Evolutionary conservation across 148 eudicot genomes (phyloP), one percentile per base, ranked within the genome.

Genomic region (Rhododendron ovatum): DNA sequence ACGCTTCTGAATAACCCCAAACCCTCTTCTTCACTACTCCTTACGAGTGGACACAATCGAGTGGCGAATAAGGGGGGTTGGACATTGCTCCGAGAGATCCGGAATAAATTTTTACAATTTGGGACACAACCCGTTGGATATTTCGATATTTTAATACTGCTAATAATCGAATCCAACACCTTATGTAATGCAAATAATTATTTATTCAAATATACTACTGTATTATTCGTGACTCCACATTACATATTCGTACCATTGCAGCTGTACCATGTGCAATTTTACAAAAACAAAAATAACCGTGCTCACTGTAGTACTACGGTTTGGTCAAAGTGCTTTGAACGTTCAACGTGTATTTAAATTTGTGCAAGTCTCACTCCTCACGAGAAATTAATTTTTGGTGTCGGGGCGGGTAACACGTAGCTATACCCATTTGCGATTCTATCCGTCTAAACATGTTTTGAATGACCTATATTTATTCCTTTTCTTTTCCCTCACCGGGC

Each of bases 351-450:
- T 65, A 65, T 26, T 28, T 69, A 55, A 15, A 55, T 55, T 17
- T 55, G 61, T 4, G 61, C 61, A 55, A 15, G 57, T 51, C 17
- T 51, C 57, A 14, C 7, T 41, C 43, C 43, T 41, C 43, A 41
- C 43, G 43, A 41, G 43, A 41, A 41, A 41, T 41, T 41, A 41
- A 41, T 41, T 6, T 41, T 41, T 41, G 45, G 0, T 41, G 45
- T 41, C 7, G 45, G 43, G 45, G 0, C 7, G 45, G 0, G 1
- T 41, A 41, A 1, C 45, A 41, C 7, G 45, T 41, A 7, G 1
- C 1, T 41, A 1, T 5, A 0, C 0, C 7, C 1, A 2, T 47
- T 10, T 1, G 12, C 2, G 12, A 47, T 47, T 9, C 0, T 0
- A 10, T 0, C 12, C 2, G 50, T 47, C 0, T 2, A 47, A 47